phyloP scores from a whole-genome alignment of 2,329 filamentous ascomycete genomes.

The Claviceps humidiphila region DNA sequence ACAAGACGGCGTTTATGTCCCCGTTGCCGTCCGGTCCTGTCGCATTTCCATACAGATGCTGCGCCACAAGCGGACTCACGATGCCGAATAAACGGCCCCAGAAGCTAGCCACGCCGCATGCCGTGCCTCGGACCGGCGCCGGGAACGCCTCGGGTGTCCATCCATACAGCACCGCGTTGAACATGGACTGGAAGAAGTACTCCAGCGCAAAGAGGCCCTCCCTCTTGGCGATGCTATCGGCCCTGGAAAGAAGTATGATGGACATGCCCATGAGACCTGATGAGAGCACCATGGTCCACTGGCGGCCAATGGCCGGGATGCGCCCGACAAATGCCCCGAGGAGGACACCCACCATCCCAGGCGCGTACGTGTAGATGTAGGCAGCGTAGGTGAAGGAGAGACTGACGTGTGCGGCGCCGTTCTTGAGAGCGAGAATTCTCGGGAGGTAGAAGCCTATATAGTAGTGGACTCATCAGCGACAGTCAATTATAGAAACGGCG shows the following conservation, averaged over 20 bases:
- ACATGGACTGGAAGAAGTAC: constrained; percentile 31
- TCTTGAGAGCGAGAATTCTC: constrained; percentile 37
- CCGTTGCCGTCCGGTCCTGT: constrained; percentile 14
- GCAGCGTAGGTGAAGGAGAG: constrained; percentile 35
- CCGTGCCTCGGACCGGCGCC: constrained; percentile 39
- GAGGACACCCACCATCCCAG: constrained; percentile 36
- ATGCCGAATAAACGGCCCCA: constrained; percentile 47
- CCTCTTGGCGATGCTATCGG: constrained; percentile 23
- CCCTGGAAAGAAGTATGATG: constrained; percentile 30
- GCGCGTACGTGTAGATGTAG: constrained; percentile 41
- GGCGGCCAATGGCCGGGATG: constrained; percentile 24
- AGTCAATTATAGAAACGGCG: neutral
- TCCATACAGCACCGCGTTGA: constrained; percentile 24
- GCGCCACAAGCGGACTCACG: constrained; percentile 41
- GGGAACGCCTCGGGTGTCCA: constrained; percentile 46
- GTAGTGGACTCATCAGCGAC: neutral
- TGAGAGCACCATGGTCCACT: constrained; percentile 32
- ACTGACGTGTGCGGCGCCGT: constrained; percentile 28
- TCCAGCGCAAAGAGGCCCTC: constrained; percentile 29
- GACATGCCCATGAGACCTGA: constrained; percentile 31
- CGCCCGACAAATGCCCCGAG: constrained; percentile 29
- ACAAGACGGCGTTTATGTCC: constrained; percentile 36
- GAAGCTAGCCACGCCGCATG: constrained; percentile 43
- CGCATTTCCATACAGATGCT: constrained; percentile 25
- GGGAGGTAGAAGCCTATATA: constrained; percentile 29